A percentile compares a stretch with the other conserved stretches of the same genome.
Evolutionary conservation across 345 rosid genomes (phyloP).

Genomic region (Microcos paniculata): DNA sequence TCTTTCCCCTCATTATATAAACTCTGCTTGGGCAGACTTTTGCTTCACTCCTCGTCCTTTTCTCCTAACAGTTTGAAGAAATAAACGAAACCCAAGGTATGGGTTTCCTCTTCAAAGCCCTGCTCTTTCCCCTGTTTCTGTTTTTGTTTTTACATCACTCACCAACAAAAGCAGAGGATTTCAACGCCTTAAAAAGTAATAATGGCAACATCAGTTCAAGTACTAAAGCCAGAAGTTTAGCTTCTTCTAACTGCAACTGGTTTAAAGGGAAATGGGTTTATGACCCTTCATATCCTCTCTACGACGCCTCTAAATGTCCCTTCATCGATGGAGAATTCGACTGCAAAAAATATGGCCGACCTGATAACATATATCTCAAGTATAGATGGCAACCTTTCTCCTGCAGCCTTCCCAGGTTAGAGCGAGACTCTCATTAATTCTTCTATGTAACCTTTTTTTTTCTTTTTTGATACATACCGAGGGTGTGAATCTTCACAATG

Average conservation of each 20-base stretch:
- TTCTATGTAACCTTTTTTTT: no score
- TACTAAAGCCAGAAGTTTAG: slow-evolving; percentile 19
- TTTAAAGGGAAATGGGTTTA: slow-evolving; percentile 61
- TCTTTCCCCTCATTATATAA: slow-evolving; percentile 21
- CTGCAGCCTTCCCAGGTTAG: slow-evolving; percentile 54
- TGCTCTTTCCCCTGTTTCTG: slow-evolving; percentile 22
- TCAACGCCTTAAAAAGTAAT: not conserved
- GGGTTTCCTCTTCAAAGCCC: slow-evolving; percentile 27
- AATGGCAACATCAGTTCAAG: not conserved
- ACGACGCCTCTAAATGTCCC: slow-evolving; percentile 47
- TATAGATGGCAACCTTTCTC: slow-evolving; percentile 68
- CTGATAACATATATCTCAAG: slow-evolving; percentile 46
- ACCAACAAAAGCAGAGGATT: slow-evolving; percentile 21
- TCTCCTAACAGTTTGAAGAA: not conserved
- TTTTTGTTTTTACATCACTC: not conserved
- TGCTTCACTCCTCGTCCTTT: slow-evolving; percentile 23
- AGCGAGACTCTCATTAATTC: no score
- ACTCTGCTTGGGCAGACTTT: slow-evolving; percentile 11
- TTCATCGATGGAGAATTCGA: slow-evolving; percentile 57
- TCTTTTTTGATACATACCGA: no score
- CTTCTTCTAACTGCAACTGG: slow-evolving; percentile 42
- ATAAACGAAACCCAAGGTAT: slow-evolving; percentile 29
- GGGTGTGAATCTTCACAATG: not conserved
- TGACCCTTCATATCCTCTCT: slow-evolving; percentile 53
- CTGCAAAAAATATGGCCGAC: slow-evolving; percentile 59